Evolutionary conservation across 805 yeast genomes (phyloP).

Genomic region (Priceomyces haplophilus): DNA sequence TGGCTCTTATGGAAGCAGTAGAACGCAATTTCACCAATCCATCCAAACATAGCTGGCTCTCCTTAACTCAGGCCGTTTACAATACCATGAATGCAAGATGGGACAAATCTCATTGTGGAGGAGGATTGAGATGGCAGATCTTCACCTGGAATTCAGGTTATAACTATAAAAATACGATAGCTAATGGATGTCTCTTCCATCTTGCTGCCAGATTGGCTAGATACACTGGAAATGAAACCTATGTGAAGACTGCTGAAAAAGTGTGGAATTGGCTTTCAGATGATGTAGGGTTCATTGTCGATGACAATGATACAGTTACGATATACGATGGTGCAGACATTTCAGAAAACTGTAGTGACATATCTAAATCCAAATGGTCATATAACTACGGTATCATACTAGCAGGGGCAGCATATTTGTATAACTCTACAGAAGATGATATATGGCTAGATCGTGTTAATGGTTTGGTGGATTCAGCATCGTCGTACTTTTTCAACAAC

Average conservation of each 20-base stretch:
- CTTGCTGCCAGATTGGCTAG: conserved; percentile 84
- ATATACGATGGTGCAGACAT: conserved; percentile 61
- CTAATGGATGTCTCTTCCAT: conserved; percentile 86
- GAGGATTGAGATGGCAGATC: conserved; percentile 97
- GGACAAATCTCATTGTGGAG: conserved; percentile 72
- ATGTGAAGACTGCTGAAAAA: conserved; percentile 68
- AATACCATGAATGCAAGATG: conserved; percentile 88
- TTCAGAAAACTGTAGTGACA: conserved; percentile 44
- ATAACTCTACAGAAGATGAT: conserved; percentile 53
- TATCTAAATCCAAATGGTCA: conserved; percentile 56
- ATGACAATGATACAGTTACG: conserved; percentile 27
- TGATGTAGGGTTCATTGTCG: conserved; percentile 25
- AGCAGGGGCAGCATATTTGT: conserved; percentile 68
- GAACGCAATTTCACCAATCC: conserved; percentile 44
- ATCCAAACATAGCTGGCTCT: conserved; percentile 70
- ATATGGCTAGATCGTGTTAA: conserved; percentile 40
- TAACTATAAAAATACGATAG: conserved; percentile 84
- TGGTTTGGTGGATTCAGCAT: conserved; percentile 31
- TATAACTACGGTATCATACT: conserved; percentile 68
- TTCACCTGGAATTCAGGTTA: conserved; percentile 93
- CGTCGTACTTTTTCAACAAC: conserved; percentile 45
- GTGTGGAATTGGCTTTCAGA: conserved; percentile 79
- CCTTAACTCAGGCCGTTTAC: conserved; percentile 83
- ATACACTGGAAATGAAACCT: conserved; percentile 71
- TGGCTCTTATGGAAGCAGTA: conserved; percentile 46